Percentiles rank a stretch among this genome's conserved stretches.
These are phyloP conservation scores for Adansonia gregorii DNA, from an alignment of 441 rosid genomes.

Conservation along the genomic window DNA sequence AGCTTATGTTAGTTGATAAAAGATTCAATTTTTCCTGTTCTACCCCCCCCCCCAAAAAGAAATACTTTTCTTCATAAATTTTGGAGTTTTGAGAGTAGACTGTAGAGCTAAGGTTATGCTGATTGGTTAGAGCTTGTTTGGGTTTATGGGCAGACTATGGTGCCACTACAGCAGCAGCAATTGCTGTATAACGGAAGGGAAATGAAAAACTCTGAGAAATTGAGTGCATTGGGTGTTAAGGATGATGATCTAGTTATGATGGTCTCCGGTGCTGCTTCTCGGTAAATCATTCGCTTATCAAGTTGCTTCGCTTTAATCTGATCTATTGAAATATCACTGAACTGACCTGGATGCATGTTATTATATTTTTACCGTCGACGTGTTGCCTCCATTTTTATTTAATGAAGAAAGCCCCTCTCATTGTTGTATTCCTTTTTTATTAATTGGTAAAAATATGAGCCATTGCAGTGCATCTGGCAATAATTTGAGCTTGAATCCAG, in stretches of 20 bases:
- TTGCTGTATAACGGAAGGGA: constrained; percentile 82
- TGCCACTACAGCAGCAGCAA: constrained; percentile 89
- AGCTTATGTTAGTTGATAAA: constrained; percentile 6
- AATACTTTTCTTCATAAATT: neutral
- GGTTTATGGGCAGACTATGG: constrained; percentile 61
- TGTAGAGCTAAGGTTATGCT: constrained; percentile 2
- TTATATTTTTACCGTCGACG: neutral
- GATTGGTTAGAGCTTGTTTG: constrained; percentile 17
- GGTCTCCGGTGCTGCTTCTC: constrained; percentile 59
- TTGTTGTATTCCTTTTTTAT: neutral
- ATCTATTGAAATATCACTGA: neutral
- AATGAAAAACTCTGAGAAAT: constrained; percentile 71
- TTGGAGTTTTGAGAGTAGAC: constrained; percentile 32
- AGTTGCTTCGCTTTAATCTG: neutral
- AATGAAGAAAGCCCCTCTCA: neutral
- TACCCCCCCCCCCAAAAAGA: neutral
- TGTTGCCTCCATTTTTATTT: neutral
- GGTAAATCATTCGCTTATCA: constrained; percentile 36
- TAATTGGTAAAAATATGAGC: constrained; percentile 21
- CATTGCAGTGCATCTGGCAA: constrained; percentile 56
- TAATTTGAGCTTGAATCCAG: constrained; percentile 70
- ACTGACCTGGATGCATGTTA: constrained; percentile 3
- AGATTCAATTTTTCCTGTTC: neutral
- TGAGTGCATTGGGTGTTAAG: constrained; percentile 84
- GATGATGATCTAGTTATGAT: constrained; percentile 93